Evolutionary conservation across 805 yeast species (phyloP), one percentile per base, ranked within the genome.

Genomic region (Candida dajiaensis): DNA sequence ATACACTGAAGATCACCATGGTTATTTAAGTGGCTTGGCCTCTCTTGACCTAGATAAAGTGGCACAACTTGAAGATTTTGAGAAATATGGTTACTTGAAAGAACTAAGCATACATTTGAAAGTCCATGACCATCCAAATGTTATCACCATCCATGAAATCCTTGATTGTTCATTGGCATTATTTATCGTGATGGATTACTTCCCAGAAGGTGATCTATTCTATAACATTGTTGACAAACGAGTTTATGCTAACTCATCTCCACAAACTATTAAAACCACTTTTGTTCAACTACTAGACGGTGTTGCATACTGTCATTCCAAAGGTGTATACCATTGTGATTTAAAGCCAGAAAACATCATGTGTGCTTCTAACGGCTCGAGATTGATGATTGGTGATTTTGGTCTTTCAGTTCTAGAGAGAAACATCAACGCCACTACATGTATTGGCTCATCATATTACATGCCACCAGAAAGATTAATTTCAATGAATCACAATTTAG

Each of bases 311-410:
- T 86, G 95, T 59, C 97, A 92, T 64, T 73, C 83, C 2, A 78
- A 77, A 50, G 83, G 85, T n/a, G 80, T 92, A 33, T 92, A 82
- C 63, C 98, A 90, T 63, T 86, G 97, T 61, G 98, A 90, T 66
- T 79, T 90, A 53, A 94, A 94, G 69, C 99, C 99, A 6, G 98
- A 94, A 64, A 94, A 94, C 69, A 78, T 94, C 47, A 70, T 94
- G 58, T 80, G 89, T 42, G 73, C 78, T 12, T 64, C 65, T 59
- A 72, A 76, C 56, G 88, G 81, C 48, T 62, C 73, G 45, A 73
- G 68, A 46, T 69, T 84, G 47, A 77, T 74, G 52, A 71, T 83
- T 50, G 92, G 95, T 33, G 99, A 92, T 68, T 92, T 94, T 66
- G 98, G 98, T 5, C 72, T 92, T 20, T 89, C 97, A 20, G 78